Evolutionary conservation across 1,284 basidiomycete species (phyloP).

Genomic region (Agaricales sp.): DNA sequence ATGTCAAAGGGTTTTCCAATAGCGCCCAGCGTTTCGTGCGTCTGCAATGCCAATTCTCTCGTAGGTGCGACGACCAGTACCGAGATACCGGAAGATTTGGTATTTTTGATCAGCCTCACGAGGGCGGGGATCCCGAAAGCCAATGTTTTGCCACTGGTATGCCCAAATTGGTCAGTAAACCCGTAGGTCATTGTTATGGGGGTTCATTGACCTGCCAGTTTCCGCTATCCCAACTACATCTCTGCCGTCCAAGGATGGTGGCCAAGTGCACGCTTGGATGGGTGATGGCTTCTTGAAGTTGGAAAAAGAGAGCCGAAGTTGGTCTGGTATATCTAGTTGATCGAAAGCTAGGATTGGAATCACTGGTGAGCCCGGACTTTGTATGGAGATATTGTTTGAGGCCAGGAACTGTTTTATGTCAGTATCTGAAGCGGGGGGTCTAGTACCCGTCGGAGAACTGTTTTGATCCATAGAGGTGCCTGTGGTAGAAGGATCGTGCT

Average conservation of each 20-base stretch:
- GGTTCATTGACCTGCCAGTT: slow-evolving; percentile 70
- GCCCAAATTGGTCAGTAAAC: slow-evolving; percentile 6
- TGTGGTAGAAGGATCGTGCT: too few species aligned
- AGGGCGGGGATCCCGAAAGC: slow-evolving; percentile 93
- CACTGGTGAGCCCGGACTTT: slow-evolving; percentile 38
- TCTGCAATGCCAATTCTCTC: slow-evolving; percentile 91
- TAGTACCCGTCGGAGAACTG: not conserved
- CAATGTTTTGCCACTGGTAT: slow-evolving; percentile 82
- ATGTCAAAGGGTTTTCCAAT: slow-evolving; percentile 75
- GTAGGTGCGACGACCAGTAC: slow-evolving; percentile 90
- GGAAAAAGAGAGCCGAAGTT: slow-evolving; percentile 53
- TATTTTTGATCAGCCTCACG: slow-evolving; percentile 42
- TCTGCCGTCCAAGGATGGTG: slow-evolving; percentile 69
- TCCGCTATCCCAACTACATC: slow-evolving; percentile 97
- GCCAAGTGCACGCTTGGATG: slow-evolving; percentile 96
- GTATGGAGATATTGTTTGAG: slow-evolving; percentile 70
- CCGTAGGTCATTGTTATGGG: not conserved
- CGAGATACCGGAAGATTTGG: slow-evolving; percentile 36
- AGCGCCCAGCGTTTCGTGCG: slow-evolving; percentile 74
- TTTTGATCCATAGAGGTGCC: too few species aligned
- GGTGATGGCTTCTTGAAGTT: slow-evolving; percentile 87
- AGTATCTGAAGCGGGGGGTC: slow-evolving; percentile 5
- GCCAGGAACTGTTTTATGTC: slow-evolving; percentile 57
- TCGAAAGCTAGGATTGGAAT: slow-evolving; percentile 75
- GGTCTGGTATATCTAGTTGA: slow-evolving; percentile 58